phyloP scores from a whole-genome alignment of 2,329 filamentous ascomycete genomes.

The Mycosphaerella arachidis region DNA sequence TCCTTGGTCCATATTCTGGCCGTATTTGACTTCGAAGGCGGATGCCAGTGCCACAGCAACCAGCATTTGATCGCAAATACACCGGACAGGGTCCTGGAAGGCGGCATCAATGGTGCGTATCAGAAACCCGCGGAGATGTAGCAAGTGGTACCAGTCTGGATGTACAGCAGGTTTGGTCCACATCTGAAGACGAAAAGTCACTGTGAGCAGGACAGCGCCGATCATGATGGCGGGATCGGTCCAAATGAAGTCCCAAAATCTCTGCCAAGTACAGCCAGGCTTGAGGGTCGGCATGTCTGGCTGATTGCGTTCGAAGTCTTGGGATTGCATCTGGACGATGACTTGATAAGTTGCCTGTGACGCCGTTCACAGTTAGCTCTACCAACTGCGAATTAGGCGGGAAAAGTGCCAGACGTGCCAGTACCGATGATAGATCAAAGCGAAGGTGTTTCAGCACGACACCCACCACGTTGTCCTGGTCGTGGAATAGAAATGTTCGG shows the following conservation, averaged over 20 bases:
- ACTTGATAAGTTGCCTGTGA: not conserved
- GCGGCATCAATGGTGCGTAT: conserved; percentile 13
- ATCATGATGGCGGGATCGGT: conserved; percentile 4
- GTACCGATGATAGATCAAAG: not conserved
- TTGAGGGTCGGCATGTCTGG: not conserved
- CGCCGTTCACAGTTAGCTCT: not conserved
- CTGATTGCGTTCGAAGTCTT: conserved; percentile 1
- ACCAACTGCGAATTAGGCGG: not conserved
- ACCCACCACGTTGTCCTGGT: conserved; percentile 8
- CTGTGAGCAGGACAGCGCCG: conserved; percentile 5
- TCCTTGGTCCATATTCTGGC: not conserved
- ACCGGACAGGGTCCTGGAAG: conserved; percentile 9
- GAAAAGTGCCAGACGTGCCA: not conserved
- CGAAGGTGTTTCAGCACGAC: conserved; percentile 3
- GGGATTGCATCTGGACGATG: conserved; percentile 5
- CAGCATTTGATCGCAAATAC: conserved; percentile 12
- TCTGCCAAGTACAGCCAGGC: not conserved
- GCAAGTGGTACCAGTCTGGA: conserved; percentile 1
- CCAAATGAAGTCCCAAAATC: conserved; percentile 2
- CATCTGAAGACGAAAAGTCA: not conserved
- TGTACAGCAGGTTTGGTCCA: not conserved
- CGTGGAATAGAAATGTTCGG: conserved; percentile 6
- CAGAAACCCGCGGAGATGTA: conserved; percentile 10
- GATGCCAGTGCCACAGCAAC: conserved; percentile 13
- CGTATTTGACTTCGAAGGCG: conserved; percentile 14